Conservation (phyloP, 73 alveolate species). For the Paraurostyla sp. region DNA sequence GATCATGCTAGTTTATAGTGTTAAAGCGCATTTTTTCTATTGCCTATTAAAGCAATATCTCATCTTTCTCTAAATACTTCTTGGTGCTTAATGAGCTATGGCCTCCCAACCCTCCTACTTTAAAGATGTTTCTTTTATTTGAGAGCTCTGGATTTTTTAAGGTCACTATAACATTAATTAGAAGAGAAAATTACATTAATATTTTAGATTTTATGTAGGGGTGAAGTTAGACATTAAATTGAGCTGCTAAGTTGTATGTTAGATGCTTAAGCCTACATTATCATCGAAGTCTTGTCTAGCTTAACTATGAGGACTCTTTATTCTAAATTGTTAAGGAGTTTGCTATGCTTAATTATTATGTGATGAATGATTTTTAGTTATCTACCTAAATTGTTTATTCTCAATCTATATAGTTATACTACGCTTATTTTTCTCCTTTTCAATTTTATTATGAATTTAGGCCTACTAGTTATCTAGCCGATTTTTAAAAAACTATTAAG, state of each 20-base stretch:
- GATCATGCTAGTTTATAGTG: no score
- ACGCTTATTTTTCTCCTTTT: slow-evolving; percentile 29
- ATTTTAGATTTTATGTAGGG: not conserved
- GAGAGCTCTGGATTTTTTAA: not conserved
- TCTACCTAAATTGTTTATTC: not conserved
- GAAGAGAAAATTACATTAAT: not conserved
- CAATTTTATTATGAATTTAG: no score
- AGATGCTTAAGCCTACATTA: not conserved
- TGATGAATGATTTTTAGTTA: no score
- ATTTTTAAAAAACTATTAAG: slow-evolving; percentile 15
- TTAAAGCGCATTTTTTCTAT: no score
- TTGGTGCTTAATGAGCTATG: no score
- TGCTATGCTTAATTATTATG: no score
- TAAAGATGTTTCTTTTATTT: not conserved
- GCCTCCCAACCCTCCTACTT: not conserved
- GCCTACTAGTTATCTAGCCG: not conserved
- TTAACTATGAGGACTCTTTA: not conserved
- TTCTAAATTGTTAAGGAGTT: no score
- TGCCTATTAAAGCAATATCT: not conserved
- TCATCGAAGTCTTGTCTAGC: slow-evolving; percentile 1
- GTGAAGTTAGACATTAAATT: not conserved
- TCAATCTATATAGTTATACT: not conserved
- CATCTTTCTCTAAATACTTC: not conserved
- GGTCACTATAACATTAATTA: not conserved
- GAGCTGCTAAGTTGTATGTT: slow-evolving; percentile 4